A percentile compares a stretch with the other conserved stretches of the same genome.
Evolutionary conservation across 148 eudicot genomes (phyloP).

Genomic region (Arctostaphylos glauca): DNA sequence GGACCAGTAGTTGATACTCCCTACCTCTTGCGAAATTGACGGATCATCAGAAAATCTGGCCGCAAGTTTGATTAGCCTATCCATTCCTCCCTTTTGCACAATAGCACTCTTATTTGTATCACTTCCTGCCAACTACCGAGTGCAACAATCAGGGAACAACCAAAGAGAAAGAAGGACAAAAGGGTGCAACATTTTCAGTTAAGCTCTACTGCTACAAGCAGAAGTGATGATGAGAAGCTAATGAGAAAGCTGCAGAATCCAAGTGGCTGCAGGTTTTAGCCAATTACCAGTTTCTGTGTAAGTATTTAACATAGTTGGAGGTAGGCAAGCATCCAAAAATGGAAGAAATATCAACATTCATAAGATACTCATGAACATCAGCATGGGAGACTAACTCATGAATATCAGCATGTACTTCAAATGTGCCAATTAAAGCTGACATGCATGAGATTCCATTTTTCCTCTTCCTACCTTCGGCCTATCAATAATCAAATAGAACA

Average conservation of each 20-base stretch:
- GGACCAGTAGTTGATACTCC: not conserved
- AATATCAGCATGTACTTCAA: not conserved
- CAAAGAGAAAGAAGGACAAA: not conserved
- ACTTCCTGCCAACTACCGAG: conserved; percentile 89
- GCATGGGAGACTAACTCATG: not conserved
- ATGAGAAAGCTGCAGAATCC: not conserved
- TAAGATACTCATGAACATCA: not conserved
- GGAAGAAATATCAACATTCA: not conserved
- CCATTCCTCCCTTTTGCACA: conserved; percentile 79
- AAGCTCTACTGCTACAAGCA: conserved; percentile 1
- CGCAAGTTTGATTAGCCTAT: conserved; percentile 66
- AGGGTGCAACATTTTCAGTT: not conserved
- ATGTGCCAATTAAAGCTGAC: not conserved
- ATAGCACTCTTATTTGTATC: conserved; percentile 74
- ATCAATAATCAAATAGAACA: not conserved
- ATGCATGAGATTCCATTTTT: not conserved
- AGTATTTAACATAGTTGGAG: not conserved
- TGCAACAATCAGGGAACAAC: not conserved
- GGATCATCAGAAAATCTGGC: conserved; percentile 78
- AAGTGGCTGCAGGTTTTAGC: not conserved
- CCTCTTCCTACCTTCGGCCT: not conserved
- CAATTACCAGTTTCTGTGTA: not conserved
- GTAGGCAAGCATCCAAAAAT: not conserved
- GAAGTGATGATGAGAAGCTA: not conserved
- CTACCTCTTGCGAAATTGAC: conserved; percentile 89